Conservation (phyloP, 345 rosid species). For the Aethionema arabicum region DNA sequence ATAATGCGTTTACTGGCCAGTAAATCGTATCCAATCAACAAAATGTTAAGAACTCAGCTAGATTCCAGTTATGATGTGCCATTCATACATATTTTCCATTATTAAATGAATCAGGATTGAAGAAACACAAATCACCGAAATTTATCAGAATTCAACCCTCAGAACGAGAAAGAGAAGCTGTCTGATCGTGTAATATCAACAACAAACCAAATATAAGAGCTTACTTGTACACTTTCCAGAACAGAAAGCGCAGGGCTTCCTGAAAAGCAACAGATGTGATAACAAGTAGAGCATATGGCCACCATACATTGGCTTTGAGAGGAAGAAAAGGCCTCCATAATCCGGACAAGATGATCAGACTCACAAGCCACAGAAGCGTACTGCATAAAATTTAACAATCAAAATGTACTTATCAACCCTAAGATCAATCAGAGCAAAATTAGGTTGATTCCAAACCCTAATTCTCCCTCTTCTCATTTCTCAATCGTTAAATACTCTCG, state of each 20-base stretch:
- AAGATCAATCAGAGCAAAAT: not conserved
- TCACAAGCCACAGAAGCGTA: conserved; percentile 88
- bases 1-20: not conserved
- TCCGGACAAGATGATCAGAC: conserved; percentile 79
- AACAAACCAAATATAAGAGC: conserved; percentile 4
- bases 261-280: conserved; percentile 77
- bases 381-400: conserved; percentile 42
- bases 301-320: conserved; percentile 61
- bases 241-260: conserved; percentile 84
- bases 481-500: not conserved
- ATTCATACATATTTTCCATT: not conserved
- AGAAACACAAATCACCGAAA: not conserved
- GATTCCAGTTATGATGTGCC: not conserved
- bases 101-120: not conserved
- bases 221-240: conserved; percentile 89
- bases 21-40: conserved; percentile 10
- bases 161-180: not conserved
- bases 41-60: conserved; percentile 2
- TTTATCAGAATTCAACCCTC: not conserved
- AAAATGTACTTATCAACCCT: conserved; percentile 21
- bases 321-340: conserved; percentile 94
- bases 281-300: conserved; percentile 81
- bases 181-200: not conserved
- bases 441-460: conserved; percentile 23
- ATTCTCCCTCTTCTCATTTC: not conserved